Percentiles rank a stretch among this genome's conserved stretches.
These are phyloP conservation scores for Solanum bukasovii DNA, from an alignment of 257 asterid species.

Conservation along the genomic window DNA sequence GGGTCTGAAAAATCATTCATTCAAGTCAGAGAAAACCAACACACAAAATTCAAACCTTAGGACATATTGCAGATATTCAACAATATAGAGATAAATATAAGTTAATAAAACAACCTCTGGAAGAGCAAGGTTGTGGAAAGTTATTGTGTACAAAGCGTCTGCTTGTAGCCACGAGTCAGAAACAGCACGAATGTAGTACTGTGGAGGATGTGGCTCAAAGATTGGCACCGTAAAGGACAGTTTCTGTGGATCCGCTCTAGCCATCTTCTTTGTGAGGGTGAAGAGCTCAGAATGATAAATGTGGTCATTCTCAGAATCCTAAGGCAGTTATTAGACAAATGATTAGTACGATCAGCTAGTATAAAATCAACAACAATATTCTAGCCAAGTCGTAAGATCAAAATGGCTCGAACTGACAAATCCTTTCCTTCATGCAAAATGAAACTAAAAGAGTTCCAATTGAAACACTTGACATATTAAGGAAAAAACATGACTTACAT, in stretches of 20 bases:
- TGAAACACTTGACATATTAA: not conserved
- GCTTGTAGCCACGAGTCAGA: constrained; percentile 95
- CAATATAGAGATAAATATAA: not conserved
- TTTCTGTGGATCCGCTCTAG: constrained; percentile 84
- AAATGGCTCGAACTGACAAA: not conserved
- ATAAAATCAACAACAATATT: not conserved
- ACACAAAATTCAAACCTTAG: not conserved
- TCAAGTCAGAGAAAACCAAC: not conserved
- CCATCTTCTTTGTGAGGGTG: constrained; percentile 78
- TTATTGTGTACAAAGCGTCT: constrained; percentile 75
- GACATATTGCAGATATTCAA: not conserved
- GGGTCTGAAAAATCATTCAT: constrained; percentile 45
- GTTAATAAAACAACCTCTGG: constrained; percentile 63
- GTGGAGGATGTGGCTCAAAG: constrained; percentile 99
- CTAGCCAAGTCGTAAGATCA: not conserved
- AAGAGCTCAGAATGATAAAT: constrained; percentile 94
- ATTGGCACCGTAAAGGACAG: constrained; percentile 91
- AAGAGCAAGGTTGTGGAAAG: constrained; percentile 81
- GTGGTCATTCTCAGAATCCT: constrained; percentile 98
- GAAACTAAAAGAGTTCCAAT: not conserved
- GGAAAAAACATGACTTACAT: not conserved
- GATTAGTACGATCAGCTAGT: constrained; percentile 2
- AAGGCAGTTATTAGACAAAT: not conserved
- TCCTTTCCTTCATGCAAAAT: not conserved
- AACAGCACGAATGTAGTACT: constrained; percentile 86